These are phyloP conservation scores for Aureobasidium sp. DNA, from an alignment of 2,329 filamentous ascomycete genomes.

Conservation along the genomic window DNA sequence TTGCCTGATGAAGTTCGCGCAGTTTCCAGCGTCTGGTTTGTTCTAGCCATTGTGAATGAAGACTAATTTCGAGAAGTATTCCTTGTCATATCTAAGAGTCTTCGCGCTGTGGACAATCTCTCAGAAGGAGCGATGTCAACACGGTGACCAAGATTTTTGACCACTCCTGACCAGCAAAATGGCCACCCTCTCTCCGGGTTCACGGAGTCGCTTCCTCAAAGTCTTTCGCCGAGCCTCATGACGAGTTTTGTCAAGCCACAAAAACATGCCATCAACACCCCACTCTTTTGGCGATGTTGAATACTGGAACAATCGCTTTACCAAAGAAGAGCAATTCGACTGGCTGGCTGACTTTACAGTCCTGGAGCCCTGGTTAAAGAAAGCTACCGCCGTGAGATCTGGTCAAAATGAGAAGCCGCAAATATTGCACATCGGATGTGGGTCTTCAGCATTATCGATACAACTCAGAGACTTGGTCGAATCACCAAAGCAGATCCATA, in stretches of 20 bases:
- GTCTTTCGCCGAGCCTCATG: not conserved
- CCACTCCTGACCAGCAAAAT: not conserved
- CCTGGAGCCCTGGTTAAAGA: not conserved
- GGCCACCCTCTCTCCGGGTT: not conserved
- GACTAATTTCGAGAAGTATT: too few species aligned
- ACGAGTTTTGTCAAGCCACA: not conserved
- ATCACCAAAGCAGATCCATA: not conserved
- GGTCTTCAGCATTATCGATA: not conserved
- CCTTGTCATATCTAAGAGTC: too few species aligned
- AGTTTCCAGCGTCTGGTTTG: too few species aligned
- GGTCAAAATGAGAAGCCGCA: not conserved
- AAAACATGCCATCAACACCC: not conserved
- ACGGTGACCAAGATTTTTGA: not conserved
- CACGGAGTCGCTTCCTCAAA: not conserved
- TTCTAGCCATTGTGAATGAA: too few species aligned
- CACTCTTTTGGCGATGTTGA: not conserved
- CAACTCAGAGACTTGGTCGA: not conserved
- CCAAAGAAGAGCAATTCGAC: not conserved
- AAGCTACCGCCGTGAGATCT: not conserved
- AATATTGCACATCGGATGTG: constrained; percentile 2
- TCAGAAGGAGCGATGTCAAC: not conserved
- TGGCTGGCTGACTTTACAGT: not conserved
- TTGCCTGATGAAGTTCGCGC: too few species aligned
- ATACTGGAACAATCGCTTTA: constrained; percentile 1
- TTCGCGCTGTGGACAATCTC: not conserved